Conservation (phyloP, 2,329 filamentous ascomycete genomes). For the Monosporascus sp. region DNA sequence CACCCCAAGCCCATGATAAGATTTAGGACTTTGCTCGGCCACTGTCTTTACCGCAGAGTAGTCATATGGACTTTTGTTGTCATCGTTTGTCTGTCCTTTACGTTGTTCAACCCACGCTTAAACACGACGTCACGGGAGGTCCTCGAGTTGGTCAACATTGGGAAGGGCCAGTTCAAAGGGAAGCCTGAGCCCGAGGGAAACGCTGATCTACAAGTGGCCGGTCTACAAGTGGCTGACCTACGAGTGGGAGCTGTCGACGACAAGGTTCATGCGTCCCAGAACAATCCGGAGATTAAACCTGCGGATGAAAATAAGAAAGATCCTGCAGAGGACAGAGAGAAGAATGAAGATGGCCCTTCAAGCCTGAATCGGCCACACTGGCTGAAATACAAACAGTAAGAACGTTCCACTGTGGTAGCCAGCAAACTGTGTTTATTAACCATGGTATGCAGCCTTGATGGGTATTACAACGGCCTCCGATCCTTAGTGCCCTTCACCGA, state of each 20-base stretch:
- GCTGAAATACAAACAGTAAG: slow-evolving; percentile 40
- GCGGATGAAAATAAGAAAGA: slow-evolving; percentile 9
- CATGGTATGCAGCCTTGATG: slow-evolving; percentile 56
- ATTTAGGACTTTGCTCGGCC: slow-evolving; percentile 41
- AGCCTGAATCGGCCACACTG: slow-evolving; percentile 27
- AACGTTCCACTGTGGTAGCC: slow-evolving; percentile 1
- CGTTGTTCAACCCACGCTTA: slow-evolving; percentile 31
- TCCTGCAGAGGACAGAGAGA: slow-evolving; percentile 19
- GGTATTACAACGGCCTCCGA: slow-evolving; percentile 75
- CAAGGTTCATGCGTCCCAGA: slow-evolving; percentile 2
- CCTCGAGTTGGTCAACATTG: slow-evolving; percentile 22
- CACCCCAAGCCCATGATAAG: slow-evolving; percentile 34
- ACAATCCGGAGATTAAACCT: slow-evolving; percentile 4
- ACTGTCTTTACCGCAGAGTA: slow-evolving; percentile 48
- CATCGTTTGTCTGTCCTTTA: slow-evolving; percentile 35
- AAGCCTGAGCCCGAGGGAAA: slow-evolving; percentile 5
- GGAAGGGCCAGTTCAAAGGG: slow-evolving; percentile 11
- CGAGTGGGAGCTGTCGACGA: slow-evolving; percentile 14
- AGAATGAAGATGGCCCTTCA: slow-evolving; percentile 12
- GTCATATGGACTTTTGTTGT: slow-evolving; percentile 44
- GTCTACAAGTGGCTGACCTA: slow-evolving; percentile 8
- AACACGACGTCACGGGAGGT: slow-evolving; percentile 20
- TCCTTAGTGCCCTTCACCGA: slow-evolving; percentile 58
- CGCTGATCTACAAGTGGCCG: slow-evolving; percentile 5
- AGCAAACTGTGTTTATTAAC: slow-evolving; percentile 7